Evolutionary conservation across 208 protist species (phyloP).

Genomic region (Vickermania ingenoplastis): DNA sequence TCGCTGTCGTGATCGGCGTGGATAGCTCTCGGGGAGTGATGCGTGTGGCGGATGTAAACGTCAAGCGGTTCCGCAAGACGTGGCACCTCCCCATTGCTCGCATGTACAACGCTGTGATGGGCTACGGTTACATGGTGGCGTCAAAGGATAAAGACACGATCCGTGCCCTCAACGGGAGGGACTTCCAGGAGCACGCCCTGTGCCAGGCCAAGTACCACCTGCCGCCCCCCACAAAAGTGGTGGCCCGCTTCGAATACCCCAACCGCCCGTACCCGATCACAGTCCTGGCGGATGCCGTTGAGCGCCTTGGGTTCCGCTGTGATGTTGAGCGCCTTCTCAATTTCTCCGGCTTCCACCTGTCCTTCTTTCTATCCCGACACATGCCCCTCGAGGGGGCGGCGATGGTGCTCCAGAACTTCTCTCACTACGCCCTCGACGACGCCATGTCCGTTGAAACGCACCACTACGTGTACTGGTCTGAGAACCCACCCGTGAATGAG

Average conservation of each 20-base stretch:
- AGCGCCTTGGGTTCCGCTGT: slow-evolving; percentile 59
- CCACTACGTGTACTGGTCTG: slow-evolving; percentile 61
- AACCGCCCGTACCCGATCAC: slow-evolving; percentile 69
- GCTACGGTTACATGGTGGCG: slow-evolving; percentile 82
- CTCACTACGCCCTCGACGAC: slow-evolving; percentile 64
- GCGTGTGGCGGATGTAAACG: slow-evolving; percentile 81
- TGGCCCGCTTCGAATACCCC: slow-evolving; percentile 81
- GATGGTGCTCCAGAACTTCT: slow-evolving; percentile 69
- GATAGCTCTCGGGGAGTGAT: slow-evolving; percentile 61
- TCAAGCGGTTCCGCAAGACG: slow-evolving; percentile 84
- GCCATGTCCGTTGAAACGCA: slow-evolving; percentile 33
- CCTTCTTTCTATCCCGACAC: slow-evolving; percentile 76
- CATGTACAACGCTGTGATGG: slow-evolving; percentile 81
- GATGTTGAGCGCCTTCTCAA: slow-evolving; percentile 80
- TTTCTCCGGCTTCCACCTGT: slow-evolving; percentile 79
- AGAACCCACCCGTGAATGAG: slow-evolving; percentile 19
- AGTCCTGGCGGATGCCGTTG: slow-evolving; percentile 77
- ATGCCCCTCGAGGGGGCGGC: slow-evolving; percentile 65
- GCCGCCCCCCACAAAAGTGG: slow-evolving; percentile 31
- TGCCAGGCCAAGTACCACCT: slow-evolving; percentile 51
- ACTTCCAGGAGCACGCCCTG: slow-evolving; percentile 46
- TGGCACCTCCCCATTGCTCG: slow-evolving; percentile 71
- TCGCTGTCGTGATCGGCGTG: slow-evolving; percentile 82
- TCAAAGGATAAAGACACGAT: slow-evolving; percentile 64
- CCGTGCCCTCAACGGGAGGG: slow-evolving; percentile 38